Evolutionary conservation across 2,329 filamentous ascomycete genomes (phyloP), one percentile per base, ranked within the genome.

Genomic region (Aspergillus persii): DNA sequence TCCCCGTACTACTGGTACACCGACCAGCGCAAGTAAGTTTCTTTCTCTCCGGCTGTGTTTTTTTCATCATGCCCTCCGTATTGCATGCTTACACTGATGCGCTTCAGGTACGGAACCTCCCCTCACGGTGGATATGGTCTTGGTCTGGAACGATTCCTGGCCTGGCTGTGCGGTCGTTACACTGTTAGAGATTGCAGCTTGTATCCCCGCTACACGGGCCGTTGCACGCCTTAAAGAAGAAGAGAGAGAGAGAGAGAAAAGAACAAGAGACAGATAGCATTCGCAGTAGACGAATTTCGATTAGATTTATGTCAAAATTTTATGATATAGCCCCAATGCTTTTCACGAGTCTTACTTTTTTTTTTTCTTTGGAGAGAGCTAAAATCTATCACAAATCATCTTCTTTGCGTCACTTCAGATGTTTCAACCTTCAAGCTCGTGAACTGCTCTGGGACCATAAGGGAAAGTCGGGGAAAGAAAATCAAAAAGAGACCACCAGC

Each of bases 1-100:
- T 85, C 85, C 68, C 88, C 89, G 50, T 98, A 98, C 80, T 98
- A 96, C 84, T 99, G 95, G 95, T 99, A 98, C 81, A 96, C 92
- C 33, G 95, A 97, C 79, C 92, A 96, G 85, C 84, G 93, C 74
- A 96, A 95, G 91, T 93, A 79, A 82, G 89, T 86, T 61, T 61
- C 63, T 36, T 55, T 29, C 18, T 49, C 49, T 36, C 50, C 9
- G 52, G 29, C 12, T 51, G 39, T 50, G 4, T 49, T 33, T 44
- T 4, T 18, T 53, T 12, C 26, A 9, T 41, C 4, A 41, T n/a
- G 51, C 54, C 36, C 29, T 57, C 6, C 23, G 29, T 9, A 18
- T 23, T 1, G 18, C 18, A 23, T 23, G 18, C 18, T 23, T 23
- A 23, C 18, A 23, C 18, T 23, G 18, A 23, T 23, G 33, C 18